Conservation (phyloP, 306 rosid genomes). For the Astragalus membranaceus region DNA sequence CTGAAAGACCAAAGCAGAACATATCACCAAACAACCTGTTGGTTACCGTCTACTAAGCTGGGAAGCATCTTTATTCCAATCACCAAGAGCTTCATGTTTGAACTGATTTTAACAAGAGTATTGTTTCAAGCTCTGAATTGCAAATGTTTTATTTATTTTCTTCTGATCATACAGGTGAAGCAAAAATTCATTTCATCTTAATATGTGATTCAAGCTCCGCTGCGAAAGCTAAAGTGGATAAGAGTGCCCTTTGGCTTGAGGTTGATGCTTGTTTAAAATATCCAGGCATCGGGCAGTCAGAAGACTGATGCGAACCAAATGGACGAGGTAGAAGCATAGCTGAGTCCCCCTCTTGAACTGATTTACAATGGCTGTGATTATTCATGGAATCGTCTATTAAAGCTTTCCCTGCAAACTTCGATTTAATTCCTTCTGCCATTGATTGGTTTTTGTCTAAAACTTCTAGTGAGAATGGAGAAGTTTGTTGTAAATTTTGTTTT, state of each 20-base stretch:
- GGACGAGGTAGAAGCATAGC: slow-evolving; percentile 25
- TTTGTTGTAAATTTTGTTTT: slow-evolving; percentile 16
- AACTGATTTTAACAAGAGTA: slow-evolving; percentile 1
- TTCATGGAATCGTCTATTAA: slow-evolving; percentile 17
- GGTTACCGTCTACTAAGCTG: neutral
- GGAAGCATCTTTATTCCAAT: neutral
- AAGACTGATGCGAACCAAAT: slow-evolving; percentile 32
- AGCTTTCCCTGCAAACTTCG: slow-evolving; percentile 27
- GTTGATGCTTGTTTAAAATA: slow-evolving; percentile 34
- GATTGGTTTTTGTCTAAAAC: slow-evolving; percentile 24
- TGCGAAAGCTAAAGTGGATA: slow-evolving; percentile 69
- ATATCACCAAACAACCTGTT: neutral
- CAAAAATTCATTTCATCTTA: slow-evolving; percentile 28
- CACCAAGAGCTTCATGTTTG: neutral
- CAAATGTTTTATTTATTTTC: slow-evolving; percentile 11
- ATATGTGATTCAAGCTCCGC: slow-evolving; percentile 48
- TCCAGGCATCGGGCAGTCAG: slow-evolving; percentile 33
- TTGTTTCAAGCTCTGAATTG: slow-evolving; percentile 18
- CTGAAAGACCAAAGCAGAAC: neutral
- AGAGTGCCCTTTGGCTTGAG: slow-evolving; percentile 51
- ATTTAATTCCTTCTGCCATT: slow-evolving; percentile 25
- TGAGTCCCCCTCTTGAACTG: slow-evolving; percentile 27
- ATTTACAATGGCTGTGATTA: no score
- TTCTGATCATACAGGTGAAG: neutral
- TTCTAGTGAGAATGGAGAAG: slow-evolving; percentile 21